A percentile compares a stretch with the other conserved stretches of the same genome.
These are phyloP conservation scores for Phylloporus sp. DNA, from an alignment of 768 basidiomycete species.

Conservation along the genomic window DNA sequence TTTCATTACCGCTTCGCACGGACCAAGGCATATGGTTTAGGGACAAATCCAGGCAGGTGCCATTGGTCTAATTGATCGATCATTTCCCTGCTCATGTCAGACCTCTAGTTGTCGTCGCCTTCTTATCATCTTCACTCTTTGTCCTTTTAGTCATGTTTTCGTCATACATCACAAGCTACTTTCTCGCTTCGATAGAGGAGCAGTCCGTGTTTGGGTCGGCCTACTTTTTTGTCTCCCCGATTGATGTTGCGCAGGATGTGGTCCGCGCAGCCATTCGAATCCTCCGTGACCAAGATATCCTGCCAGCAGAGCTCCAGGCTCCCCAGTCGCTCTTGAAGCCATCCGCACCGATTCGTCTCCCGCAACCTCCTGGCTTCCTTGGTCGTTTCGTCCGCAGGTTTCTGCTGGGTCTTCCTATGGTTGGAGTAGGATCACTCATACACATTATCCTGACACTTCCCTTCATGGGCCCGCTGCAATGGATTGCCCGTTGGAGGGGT, in stretches of 20 bases:
- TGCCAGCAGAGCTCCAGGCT: slow-evolving; percentile 28
- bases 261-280: slow-evolving; percentile 61
- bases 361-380: slow-evolving; percentile 45
- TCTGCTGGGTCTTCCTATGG: slow-evolving; percentile 69
- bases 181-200: slow-evolving; percentile 60
- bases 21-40: slow-evolving; percentile 65
- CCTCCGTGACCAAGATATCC: slow-evolving; percentile 51
- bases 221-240: slow-evolving; percentile 48
- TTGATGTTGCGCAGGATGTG: slow-evolving; percentile 57
- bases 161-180: slow-evolving; percentile 66
- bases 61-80: not conserved
- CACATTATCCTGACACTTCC: slow-evolving; percentile 67
- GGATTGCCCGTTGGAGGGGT: slow-evolving; percentile 63
- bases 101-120: slow-evolving; percentile 57
- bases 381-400: slow-evolving; percentile 64
- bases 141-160: slow-evolving; percentile 62
- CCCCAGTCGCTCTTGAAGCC: slow-evolving; percentile 13
- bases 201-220: slow-evolving; percentile 35
- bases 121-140: slow-evolving; percentile 58
- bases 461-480: slow-evolving; percentile 63
- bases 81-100: slow-evolving; percentile 12
- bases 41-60: slow-evolving; percentile 66
- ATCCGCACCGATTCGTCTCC: slow-evolving; percentile 15
- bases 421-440: slow-evolving; percentile 72
- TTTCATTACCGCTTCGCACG: slow-evolving; percentile 76